Evolutionary conservation across 2,329 filamentous ascomycete species (phyloP).

Genomic region (Dactylellina cionopaga): DNA sequence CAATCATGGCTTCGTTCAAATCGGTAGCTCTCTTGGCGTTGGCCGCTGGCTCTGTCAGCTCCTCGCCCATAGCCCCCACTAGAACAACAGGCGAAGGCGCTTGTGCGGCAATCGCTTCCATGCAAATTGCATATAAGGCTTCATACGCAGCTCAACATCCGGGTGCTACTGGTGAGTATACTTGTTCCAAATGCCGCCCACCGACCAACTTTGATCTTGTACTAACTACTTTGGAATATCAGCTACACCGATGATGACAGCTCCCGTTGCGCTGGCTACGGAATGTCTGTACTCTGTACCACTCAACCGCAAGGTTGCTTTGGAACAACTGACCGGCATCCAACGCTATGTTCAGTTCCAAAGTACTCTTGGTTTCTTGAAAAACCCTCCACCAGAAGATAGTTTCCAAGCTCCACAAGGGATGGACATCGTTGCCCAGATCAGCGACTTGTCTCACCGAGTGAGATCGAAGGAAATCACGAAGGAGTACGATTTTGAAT

Average conservation of each 20-base stretch:
- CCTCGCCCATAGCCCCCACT: slow-evolving; percentile 18
- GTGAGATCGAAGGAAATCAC: slow-evolving; percentile 40
- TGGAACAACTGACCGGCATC: slow-evolving; percentile 40
- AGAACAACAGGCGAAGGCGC: slow-evolving; percentile 37
- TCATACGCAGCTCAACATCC: slow-evolving; percentile 33
- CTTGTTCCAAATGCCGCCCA: neutral
- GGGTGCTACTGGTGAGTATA: slow-evolving; percentile 29
- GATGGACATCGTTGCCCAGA: slow-evolving; percentile 34
- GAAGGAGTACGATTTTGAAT: slow-evolving; percentile 47
- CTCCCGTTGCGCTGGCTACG: slow-evolving; percentile 39
- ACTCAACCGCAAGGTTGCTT: slow-evolving; percentile 38
- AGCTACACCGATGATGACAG: slow-evolving; percentile 41
- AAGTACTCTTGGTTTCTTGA: slow-evolving; percentile 40
- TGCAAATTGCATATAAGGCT: slow-evolving; percentile 37
- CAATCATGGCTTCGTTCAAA: slow-evolving; percentile 32
- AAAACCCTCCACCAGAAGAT: slow-evolving; percentile 47
- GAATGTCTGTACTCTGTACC: slow-evolving; percentile 49
- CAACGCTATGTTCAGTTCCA: slow-evolving; percentile 51
- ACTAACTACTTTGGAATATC: neutral
- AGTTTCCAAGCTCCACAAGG: slow-evolving; percentile 31
- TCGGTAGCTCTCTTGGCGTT: slow-evolving; percentile 38
- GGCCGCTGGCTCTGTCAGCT: slow-evolving; percentile 17
- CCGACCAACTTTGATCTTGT: neutral
- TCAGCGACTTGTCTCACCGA: slow-evolving; percentile 34
- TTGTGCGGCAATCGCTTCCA: slow-evolving; percentile 38